Evolutionary conservation across 2,329 filamentous ascomycete genomes (phyloP), one percentile per base, ranked within the genome.

Genomic region (Beauveria caledonica): DNA sequence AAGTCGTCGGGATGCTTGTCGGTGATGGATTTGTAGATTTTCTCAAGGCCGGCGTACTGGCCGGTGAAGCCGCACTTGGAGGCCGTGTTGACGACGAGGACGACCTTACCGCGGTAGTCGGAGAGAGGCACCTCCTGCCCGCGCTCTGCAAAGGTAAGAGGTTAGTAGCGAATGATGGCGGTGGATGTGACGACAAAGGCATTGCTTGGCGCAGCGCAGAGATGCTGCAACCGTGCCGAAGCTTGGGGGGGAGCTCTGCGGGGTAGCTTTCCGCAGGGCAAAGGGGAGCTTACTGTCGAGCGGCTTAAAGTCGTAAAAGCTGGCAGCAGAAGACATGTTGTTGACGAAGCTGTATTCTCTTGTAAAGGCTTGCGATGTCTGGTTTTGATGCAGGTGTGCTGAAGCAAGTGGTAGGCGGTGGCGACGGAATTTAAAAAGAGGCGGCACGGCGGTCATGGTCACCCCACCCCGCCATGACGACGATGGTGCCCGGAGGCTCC

Each of bases 11-110:
- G 82, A 79, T 95, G 79, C 70, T 84, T 80, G 66, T 79, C 79
- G 68, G 84, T 85, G 71, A 97, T 69, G 61, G 80, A 76, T 74
- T 96, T 89, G 85, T 96, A 96, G 65, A 99, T 84, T 70, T 84
- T 87, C 79, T 99, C 92, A 56, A 99, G 89, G 36, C 89, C 90
- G 64, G 84, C 86, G 77, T 94, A 97, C 77, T 99, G 94, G 13
- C 92, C 92, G 3, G 94, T 97, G 85, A 97, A 97, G 74, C 94
- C 93, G 81, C 94, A 99, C 80, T 97, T 97, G 74, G 90, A 96
- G 67, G 94, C 94, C 1, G 93, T 97, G 85, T 99, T 99, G 78
- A 99, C 92, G 69, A 96, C 82, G 63, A 99, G 87, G 68, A 97
- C 85, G 67, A 97, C 93, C 77, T 97, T 97, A 82, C 88, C 90